Base-by-base conservation (phyloP, 768 basidiomycete species). In the Cyclocybe cylindracea region DNA sequence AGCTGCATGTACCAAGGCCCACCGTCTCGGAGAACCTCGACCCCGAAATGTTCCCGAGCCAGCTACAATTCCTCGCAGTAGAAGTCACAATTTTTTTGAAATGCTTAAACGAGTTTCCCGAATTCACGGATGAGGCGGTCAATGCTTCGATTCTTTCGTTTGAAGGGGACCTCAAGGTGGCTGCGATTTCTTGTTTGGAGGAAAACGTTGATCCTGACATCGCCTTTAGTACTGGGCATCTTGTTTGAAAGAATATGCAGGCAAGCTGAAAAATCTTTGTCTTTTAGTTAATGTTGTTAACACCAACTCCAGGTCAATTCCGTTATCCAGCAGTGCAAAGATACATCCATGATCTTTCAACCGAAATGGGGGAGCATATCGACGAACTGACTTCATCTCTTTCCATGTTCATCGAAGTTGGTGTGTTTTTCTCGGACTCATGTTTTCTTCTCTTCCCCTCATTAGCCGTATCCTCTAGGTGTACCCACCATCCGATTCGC, bases 401-500 rank as follows among this genome's bases (percentile, higher is more conserved):
- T n/a, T 78, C 78, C 2, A 82, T 86, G 69, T 89, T 90, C 71
- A 83, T 89, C 43, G 85, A 89, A 78, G 79, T 89, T 52, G 88
- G 87, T 84, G 47, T 57, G 80, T 58, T 24, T 46, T 41, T 39
- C 32, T 47, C 36, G 29, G 16, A 37, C 5, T 53, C 13, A 11
- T 13, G 7, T 5, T 24, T 24, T 24, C 24, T 24, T 24, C 24
- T 24, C 24, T 24, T 24, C 4, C 24, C 1, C 24, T 24, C 24
- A 24, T 24, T 16, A 24, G 5, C 24, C 5, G 24, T 11, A 33
- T 42, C 35, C 19, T 38, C n/a, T 43, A 87, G 86, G 86, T 63
- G 85, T 91, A 8, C 86, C 87, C 10, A 85, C 85, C 2, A 89
- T 91, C 60, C 80, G 85, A 44, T 87, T 87, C 57, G 85, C 84